Base-by-base conservation (phyloP, 2,329 filamentous ascomycete genomes). In the Bipolaris gigantea region DNA sequence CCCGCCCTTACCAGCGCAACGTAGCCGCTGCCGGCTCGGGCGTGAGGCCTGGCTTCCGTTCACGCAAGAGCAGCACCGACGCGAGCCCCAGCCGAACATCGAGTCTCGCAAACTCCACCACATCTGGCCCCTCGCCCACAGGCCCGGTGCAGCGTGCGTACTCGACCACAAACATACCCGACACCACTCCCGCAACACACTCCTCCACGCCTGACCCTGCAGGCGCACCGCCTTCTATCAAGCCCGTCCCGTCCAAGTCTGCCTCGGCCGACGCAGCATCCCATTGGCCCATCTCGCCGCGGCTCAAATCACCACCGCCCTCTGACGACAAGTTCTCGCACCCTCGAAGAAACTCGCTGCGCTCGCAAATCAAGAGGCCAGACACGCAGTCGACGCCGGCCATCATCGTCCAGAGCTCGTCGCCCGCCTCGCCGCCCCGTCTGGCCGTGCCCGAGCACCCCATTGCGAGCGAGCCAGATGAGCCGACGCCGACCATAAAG, bases 271-370 rank as follows among this genome's bases (percentile, higher is more conserved):
- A 75, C 49, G 77, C 66, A 53, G 81, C 81, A 48, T 85, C 85
- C 58, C 83, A 87, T 74, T 93, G 89, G 89, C 89, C 90, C 23
- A 77, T 88, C 57, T 92, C 89, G 42, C 89, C 90, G 41, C 83
- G 89, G 58, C 73, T 94, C 60, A 89, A 87, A 71, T 92, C 90
- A 7, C 90, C 90, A 50, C 89, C 90, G 11, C 70, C 77, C 34
- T 66, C 70, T 27, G 62, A 67, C n/a, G 57, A 67, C 59, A 50
- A 50, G 49, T 59, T 59, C 52, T 61, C 74, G 3, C 74, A 69
- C 47, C 79, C 76, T 27, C 72, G 77, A 70, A 70, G 75, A 50
- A 77, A 77, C 57, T 80, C 78, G 15, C 64, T 76, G 62, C 68
- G 75, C 73, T 57, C 61, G 36, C 74, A 71, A 47, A 48, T 64